Evolutionary conservation across 2,329 filamentous ascomycete species (phyloP).

Genomic region (Aspergillus pseudotamarii): DNA sequence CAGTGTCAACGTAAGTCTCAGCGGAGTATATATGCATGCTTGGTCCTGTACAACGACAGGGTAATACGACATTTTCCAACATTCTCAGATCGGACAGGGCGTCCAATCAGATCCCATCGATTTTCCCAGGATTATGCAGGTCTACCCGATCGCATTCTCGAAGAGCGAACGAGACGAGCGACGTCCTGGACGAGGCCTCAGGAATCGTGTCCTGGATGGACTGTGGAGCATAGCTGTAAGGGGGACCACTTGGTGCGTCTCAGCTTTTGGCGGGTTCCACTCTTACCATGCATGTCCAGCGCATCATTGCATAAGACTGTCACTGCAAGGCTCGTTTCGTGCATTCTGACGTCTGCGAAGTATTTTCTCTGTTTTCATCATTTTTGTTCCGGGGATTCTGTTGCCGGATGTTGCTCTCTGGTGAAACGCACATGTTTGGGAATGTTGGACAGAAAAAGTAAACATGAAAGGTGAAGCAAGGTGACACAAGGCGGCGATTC

Average conservation of each 20-base stretch:
- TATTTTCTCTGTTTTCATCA: neutral
- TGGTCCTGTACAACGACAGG: neutral
- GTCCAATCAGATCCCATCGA: neutral
- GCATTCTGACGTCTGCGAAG: neutral
- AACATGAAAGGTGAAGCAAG: neutral
- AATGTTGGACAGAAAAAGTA: neutral
- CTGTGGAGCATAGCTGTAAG: neutral
- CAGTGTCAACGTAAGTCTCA: neutral
- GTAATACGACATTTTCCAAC: neutral
- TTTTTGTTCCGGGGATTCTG: neutral
- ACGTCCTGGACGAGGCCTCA: neutral
- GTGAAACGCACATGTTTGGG: neutral
- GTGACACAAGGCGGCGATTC: neutral
- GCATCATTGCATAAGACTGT: neutral
- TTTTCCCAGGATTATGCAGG: neutral
- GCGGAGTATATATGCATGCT: neutral
- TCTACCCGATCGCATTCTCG: neutral
- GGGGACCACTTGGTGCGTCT: conserved; percentile 10
- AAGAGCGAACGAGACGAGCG: neutral
- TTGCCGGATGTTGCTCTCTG: neutral
- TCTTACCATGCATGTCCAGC: conserved; percentile 5
- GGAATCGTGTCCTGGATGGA: conserved; percentile 16
- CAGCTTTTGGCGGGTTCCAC: conserved; percentile 6
- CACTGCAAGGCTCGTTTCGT: neutral
- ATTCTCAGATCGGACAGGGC: neutral